These are phyloP conservation scores for Boeremia lycopersici DNA, from an alignment of 2,329 filamentous ascomycete genomes.

Conservation along the genomic window DNA sequence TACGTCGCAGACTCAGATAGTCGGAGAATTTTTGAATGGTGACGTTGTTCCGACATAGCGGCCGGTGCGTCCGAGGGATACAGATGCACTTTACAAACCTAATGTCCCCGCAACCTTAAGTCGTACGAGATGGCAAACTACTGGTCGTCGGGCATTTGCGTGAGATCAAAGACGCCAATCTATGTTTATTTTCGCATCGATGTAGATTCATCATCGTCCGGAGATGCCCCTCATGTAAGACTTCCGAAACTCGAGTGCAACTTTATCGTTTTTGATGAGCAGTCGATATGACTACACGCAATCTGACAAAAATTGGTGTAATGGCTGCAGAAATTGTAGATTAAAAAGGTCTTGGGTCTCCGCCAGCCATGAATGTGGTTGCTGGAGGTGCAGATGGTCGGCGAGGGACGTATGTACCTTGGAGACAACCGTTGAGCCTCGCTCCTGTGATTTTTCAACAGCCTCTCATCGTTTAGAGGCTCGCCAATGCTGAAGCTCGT, in stretches of 20 bases:
- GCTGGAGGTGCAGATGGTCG: neutral
- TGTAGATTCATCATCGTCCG: neutral
- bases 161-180: neutral
- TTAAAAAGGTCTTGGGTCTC: neutral
- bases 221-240: neutral
- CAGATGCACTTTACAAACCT: neutral
- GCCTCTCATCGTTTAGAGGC: neutral
- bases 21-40: neutral
- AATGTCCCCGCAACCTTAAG: conserved; percentile 1
- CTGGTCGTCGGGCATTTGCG: neutral
- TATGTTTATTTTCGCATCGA: neutral
- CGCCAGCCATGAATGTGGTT: neutral
- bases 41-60: neutral
- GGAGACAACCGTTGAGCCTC: neutral
- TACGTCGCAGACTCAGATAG: conserved; percentile 1
- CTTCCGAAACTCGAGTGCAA: neutral
- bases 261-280: neutral
- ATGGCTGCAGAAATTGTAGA: neutral
- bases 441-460: neutral
- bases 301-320: neutral
- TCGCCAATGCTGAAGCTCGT: neutral
- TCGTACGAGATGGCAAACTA: conserved; percentile 6
- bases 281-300: neutral
- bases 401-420: neutral
- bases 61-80: neutral